Percentiles rank a stretch among this genome's conserved stretches.
Evolutionary conservation across 1,284 basidiomycete genomes (phyloP).

Genomic region (Puccinia polysora): DNA sequence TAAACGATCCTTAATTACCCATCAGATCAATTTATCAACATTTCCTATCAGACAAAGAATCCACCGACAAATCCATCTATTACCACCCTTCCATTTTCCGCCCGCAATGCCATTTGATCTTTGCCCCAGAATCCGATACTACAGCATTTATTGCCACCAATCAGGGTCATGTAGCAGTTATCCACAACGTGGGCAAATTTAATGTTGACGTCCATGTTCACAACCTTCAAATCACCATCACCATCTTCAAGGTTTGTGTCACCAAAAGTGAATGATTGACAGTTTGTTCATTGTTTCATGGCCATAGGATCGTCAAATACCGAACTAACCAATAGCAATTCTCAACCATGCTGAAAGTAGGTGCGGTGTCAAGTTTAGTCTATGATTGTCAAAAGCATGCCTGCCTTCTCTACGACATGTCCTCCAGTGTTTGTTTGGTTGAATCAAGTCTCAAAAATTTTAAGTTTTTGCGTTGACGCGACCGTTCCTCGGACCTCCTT

Average conservation of each 20-base stretch:
- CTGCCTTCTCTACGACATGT: constrained; percentile 17
- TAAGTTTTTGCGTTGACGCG: too few species aligned
- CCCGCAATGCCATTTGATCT: not conserved
- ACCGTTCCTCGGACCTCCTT: not conserved
- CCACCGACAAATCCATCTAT: not conserved
- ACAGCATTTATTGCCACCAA: constrained; percentile 7
- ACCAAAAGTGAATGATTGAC: not conserved
- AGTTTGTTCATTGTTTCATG: too few species aligned
- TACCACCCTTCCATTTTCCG: not conserved
- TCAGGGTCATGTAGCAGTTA: not conserved
- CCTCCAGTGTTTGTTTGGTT: not conserved
- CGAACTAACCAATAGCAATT: too few species aligned
- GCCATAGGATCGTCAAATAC: too few species aligned
- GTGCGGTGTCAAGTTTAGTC: not conserved
- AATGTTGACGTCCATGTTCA: not conserved
- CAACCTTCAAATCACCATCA: not conserved
- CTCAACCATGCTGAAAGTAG: too few species aligned
- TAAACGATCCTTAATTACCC: not conserved
- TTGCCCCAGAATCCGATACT: not conserved
- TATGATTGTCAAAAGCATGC: constrained; percentile 9
- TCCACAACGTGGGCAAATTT: not conserved
- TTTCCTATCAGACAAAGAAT: not conserved
- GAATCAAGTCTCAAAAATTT: not conserved
- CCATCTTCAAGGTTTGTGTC: not conserved
- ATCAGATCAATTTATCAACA: constrained; percentile 6